These are phyloP conservation scores for Boeremia lycopersici DNA, from an alignment of 2,329 filamentous ascomycete species.

Conservation along the genomic window DNA sequence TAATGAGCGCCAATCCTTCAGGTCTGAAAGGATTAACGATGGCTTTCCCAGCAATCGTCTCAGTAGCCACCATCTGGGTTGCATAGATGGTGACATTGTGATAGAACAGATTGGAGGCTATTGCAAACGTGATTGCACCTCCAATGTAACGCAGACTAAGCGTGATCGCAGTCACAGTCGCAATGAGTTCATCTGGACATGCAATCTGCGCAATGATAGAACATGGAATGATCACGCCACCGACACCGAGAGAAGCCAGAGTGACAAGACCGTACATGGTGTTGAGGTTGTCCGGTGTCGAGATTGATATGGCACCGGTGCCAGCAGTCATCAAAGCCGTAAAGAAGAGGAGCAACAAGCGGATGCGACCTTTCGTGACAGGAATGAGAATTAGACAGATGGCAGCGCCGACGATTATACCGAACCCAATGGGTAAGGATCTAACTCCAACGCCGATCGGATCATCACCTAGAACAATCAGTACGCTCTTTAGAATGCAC, in stretches of 20 bases:
- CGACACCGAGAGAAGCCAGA: conserved; percentile 68
- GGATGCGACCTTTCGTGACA: conserved; percentile 63
- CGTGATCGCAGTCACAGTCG: conserved; percentile 70
- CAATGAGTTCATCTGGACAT: conserved; percentile 72
- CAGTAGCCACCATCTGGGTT: conserved; percentile 31
- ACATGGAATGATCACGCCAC: conserved; percentile 70
- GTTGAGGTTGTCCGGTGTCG: conserved; percentile 59
- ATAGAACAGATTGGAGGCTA: conserved; percentile 49
- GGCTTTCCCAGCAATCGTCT: conserved; percentile 57
- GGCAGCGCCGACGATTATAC: conserved; percentile 66
- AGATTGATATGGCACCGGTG: conserved; percentile 60
- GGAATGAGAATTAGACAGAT: conserved; percentile 64
- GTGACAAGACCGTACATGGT: conserved; percentile 64
- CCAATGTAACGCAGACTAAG: conserved; percentile 73
- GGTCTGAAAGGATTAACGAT: conserved; percentile 47
- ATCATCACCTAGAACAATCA: conserved; percentile 55
- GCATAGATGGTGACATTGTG: conserved; percentile 30
- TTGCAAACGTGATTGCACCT: conserved; percentile 67
- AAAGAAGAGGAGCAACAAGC: conserved; percentile 64
- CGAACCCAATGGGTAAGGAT: conserved; percentile 68
- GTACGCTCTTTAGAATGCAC: not conserved
- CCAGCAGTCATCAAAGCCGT: conserved; percentile 70
- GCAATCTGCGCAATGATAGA: conserved; percentile 73
- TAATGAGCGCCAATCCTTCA: conserved; percentile 57
- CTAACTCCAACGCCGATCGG: conserved; percentile 68